phyloP scores from a whole-genome alignment of 352 stramenopile genomes.

The Globisporangium barbulae region DNA sequence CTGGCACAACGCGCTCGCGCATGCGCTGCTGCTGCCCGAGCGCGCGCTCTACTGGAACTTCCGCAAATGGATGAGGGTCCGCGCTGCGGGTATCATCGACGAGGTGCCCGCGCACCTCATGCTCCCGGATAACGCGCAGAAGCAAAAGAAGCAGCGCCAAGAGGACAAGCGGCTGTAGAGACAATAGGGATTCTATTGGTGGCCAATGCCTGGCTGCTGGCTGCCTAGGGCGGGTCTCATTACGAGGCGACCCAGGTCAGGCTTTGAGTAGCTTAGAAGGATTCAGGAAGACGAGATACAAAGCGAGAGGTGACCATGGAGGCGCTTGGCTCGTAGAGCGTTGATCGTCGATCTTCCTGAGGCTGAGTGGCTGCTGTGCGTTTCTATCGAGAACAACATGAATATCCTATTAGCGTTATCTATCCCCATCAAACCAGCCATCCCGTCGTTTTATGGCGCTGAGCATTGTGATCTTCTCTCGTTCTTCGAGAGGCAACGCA shows the following conservation, averaged over 20 bases:
- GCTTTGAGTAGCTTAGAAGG: neutral
- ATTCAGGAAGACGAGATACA: neutral
- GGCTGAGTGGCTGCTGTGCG: neutral
- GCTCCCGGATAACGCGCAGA: slow-evolving; percentile 30
- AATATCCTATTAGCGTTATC: slow-evolving; percentile 8
- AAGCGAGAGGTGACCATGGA: too few relatives aligned
- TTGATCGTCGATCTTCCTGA: neutral
- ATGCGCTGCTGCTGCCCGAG: slow-evolving; percentile 60
- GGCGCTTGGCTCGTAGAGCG: too few relatives aligned
- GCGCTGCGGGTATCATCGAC: slow-evolving; percentile 46
- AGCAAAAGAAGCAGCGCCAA: slow-evolving; percentile 24
- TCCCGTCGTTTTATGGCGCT: neutral
- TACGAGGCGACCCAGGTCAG: neutral
- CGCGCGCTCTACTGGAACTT: slow-evolving; percentile 84
- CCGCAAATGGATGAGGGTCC: slow-evolving; percentile 83
- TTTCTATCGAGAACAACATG: neutral
- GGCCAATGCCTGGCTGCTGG: neutral
- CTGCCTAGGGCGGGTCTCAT: neutral
- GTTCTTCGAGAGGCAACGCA: neutral
- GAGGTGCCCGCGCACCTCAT: slow-evolving; percentile 63
- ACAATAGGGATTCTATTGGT: neutral
- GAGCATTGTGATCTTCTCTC: neutral
- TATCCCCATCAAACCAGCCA: neutral
- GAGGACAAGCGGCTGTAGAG: slow-evolving; percentile 9
- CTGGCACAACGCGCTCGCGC: slow-evolving; percentile 69